A percentile compares a stretch with the other conserved stretches of the same genome.
phyloP scores from a whole-genome alignment of 2,329 filamentous ascomycete species.

The Fusarium penzigii region DNA sequence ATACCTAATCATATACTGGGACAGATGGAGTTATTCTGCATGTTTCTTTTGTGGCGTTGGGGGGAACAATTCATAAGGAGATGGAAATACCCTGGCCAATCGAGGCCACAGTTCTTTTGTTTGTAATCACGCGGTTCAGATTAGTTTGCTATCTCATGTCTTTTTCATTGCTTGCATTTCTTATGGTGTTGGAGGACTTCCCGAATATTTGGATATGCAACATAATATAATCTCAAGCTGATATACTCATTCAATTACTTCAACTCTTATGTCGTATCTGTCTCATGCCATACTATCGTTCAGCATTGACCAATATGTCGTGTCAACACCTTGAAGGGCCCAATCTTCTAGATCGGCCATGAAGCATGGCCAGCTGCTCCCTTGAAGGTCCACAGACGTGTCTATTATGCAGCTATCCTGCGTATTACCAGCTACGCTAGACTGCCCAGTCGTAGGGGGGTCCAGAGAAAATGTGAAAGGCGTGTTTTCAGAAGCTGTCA shows the following conservation, averaged over 20 bases:
- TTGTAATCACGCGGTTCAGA: conserved; percentile 13
- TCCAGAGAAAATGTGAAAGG: conserved; percentile 11
- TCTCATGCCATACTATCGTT: conserved; percentile 24
- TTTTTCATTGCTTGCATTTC: conserved; percentile 11
- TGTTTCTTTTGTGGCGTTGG: conserved; percentile 27
- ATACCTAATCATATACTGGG: conserved; percentile 11
- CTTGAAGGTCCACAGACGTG: conserved; percentile 11
- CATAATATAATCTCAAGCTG: conserved; percentile 14
- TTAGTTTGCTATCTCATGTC: not conserved
- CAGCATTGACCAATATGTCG: conserved; percentile 37
- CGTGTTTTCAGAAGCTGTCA: conserved; percentile 4
- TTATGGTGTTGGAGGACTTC: conserved; percentile 13
- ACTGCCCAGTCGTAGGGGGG: not conserved
- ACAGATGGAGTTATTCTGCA: conserved; percentile 17
- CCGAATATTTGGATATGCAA: conserved; percentile 16
- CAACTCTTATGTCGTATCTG: not conserved
- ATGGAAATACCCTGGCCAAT: conserved; percentile 31
- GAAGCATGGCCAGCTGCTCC: conserved; percentile 26
- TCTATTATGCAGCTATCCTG: conserved; percentile 8
- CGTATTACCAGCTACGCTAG: conserved; percentile 6
- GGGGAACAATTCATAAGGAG: conserved; percentile 14
- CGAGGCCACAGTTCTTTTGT: conserved; percentile 22
- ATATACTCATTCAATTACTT: not conserved
- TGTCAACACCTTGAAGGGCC: conserved; percentile 44
- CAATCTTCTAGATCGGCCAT: conserved; percentile 39